Conservation (phyloP, 495 filamentous ascomycete species). For the Hypoxylon lienhwacheense region DNA sequence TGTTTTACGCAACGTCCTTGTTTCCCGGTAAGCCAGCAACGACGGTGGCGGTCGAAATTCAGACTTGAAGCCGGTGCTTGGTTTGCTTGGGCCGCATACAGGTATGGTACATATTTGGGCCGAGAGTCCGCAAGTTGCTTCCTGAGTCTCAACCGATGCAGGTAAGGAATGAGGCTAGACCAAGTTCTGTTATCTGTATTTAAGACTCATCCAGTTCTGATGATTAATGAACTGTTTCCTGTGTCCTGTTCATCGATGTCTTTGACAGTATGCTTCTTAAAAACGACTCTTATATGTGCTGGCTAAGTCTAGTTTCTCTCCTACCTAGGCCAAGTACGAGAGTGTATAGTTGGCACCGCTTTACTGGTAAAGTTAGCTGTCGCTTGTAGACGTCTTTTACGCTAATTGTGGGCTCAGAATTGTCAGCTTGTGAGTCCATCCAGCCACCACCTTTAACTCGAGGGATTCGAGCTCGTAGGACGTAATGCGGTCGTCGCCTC, state of each 20-base stretch:
- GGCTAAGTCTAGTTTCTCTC: no score
- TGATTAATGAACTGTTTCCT: conserved; percentile 21
- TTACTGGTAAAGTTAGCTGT: no score
- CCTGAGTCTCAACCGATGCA: neutral
- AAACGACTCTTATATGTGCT: no score
- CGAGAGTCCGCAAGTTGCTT: neutral
- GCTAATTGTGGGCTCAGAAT: no score
- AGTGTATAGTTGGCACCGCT: no score
- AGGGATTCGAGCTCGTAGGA: no score
- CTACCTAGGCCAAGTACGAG: no score
- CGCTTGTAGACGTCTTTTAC: no score
- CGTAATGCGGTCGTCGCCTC: no score
- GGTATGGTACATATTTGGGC: neutral
- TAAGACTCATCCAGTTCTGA: conserved; percentile 20
- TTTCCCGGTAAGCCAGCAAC: conserved; percentile 7
- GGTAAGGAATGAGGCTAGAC: conserved; percentile 6
- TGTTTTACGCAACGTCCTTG: conserved; percentile 10
- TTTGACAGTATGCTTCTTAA: no score
- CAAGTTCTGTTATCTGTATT: conserved; percentile 23
- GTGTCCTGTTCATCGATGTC: neutral
- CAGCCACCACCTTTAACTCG: no score
- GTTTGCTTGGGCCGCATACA: neutral
- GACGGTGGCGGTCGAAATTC: neutral
- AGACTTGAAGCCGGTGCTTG: neutral
- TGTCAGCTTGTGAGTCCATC: no score